These are phyloP conservation scores for Prillingera fragicola DNA, from an alignment of 1,284 basidiomycete species.

Conservation along the genomic window DNA sequence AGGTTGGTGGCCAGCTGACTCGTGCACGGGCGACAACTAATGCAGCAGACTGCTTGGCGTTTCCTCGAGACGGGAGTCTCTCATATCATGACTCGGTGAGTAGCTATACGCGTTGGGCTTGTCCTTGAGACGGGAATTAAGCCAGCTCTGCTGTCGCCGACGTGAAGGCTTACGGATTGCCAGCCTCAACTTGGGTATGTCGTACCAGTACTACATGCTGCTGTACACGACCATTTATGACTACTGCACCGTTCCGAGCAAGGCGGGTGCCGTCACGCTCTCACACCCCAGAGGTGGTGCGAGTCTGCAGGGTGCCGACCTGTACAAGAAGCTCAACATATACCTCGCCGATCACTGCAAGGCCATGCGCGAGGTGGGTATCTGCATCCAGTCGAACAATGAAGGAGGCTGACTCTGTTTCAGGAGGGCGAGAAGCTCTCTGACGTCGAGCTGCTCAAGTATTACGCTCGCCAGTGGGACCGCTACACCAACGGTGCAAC, in stretches of 20 bases:
- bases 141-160: not conserved
- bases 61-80: conserved; percentile 85
- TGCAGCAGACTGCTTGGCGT: conserved; percentile 68
- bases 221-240: conserved; percentile 94
- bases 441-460: conserved; percentile 81
- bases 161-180: not conserved
- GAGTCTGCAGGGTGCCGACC: conserved; percentile 88
- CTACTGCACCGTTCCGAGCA: conserved; percentile 65
- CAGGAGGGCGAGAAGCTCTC: conserved; percentile 73
- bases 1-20: conserved; percentile 12
- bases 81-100: conserved; percentile 75
- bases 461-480: conserved; percentile 91
- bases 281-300: conserved; percentile 63
- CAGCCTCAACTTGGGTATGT: conserved; percentile 76
- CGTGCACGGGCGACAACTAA: not conserved
- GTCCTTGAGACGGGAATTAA: not conserved
- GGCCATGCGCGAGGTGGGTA: conserved; percentile 59
- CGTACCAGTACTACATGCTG: conserved; percentile 86
- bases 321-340: conserved; percentile 80
- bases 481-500: conserved; percentile 94
- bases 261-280: conserved; percentile 17
- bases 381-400: conserved; percentile 11
- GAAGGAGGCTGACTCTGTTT: conserved; percentile 8
- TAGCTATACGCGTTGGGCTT: not conserved
- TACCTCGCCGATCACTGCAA: conserved; percentile 80